These are phyloP conservation scores for Magnaporthiopsis rhizophila DNA, from an alignment of 2,329 filamentous ascomycete genomes.

Conservation along the genomic window DNA sequence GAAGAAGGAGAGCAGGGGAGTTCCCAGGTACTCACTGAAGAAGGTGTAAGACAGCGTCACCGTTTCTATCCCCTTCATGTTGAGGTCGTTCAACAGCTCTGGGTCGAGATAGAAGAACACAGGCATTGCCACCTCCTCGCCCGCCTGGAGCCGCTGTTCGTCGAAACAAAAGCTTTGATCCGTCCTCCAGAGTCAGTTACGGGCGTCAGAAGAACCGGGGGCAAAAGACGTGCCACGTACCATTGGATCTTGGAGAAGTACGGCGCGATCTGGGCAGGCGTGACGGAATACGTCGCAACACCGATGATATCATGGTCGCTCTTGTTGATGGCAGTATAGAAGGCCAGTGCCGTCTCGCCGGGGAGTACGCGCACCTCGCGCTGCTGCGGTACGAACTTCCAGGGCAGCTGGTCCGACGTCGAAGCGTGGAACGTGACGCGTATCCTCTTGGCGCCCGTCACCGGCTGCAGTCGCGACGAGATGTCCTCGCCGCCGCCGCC, in stretches of 20 bases:
- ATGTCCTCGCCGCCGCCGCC: constrained; percentile 53
- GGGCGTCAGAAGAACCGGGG: background rate
- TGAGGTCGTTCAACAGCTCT: constrained; percentile 83
- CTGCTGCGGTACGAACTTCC: constrained; percentile 97
- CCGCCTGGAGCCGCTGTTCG: constrained; percentile 86
- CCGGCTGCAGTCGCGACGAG: constrained; percentile 69
- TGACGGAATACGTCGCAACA: constrained; percentile 95
- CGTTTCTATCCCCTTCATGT: constrained; percentile 89
- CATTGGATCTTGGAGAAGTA: constrained; percentile 99
- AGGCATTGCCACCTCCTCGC: constrained; percentile 98
- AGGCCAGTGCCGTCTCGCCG: constrained; percentile 92
- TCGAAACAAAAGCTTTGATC: constrained; percentile 80
- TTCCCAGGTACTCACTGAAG: constrained; percentile 65
- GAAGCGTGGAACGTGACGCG: constrained; percentile 94
- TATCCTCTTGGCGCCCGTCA: constrained; percentile 73
- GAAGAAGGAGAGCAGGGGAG: background rate
- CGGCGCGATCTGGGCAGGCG: constrained; percentile 86
- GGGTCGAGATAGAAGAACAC: constrained; percentile 99
- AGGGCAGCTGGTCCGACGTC: constrained; percentile 89
- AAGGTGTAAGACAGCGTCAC: constrained; percentile 97
- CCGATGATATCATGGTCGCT: constrained; percentile 92
- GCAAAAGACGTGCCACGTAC: constrained; percentile 6
- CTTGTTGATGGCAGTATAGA: constrained; percentile 94
- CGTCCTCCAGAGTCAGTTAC: background rate
- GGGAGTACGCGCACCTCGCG: constrained; percentile 91